phyloP scores from a whole-genome alignment of 805 yeast genomes.

The Isabelozyma heimii region DNA sequence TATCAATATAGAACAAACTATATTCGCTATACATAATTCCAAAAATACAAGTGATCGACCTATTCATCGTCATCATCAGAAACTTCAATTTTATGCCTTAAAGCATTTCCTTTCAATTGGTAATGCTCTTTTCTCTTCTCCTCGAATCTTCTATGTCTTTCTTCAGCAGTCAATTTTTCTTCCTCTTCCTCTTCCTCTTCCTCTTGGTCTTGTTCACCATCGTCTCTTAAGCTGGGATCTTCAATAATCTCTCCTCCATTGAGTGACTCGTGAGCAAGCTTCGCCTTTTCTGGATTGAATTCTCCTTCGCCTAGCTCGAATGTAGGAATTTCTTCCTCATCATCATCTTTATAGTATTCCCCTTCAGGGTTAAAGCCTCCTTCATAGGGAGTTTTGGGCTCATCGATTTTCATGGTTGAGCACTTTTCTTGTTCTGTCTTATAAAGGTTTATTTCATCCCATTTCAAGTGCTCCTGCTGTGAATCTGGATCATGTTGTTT shows the following conservation, averaged over 20 bases:
- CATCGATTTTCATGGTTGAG: conserved; percentile 82
- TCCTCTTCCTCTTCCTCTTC: conserved; percentile 33
- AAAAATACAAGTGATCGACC: neutral
- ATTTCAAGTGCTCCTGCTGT: conserved; percentile 50
- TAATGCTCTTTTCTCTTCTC: conserved; percentile 80
- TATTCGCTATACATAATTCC: too few species aligned
- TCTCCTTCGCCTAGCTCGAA: conserved; percentile 61
- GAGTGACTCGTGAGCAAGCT: conserved; percentile 21
- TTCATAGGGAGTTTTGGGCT: conserved; percentile 94
- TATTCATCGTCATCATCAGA: conserved; percentile 20
- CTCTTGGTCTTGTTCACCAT: conserved; percentile 22
- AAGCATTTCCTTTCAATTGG: conserved; percentile 52
- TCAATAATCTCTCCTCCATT: conserved; percentile 42
- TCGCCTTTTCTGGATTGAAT: conserved; percentile 28
- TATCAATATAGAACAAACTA: too few species aligned
- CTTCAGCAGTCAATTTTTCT: conserved; percentile 47
- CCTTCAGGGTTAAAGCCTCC: conserved; percentile 83
- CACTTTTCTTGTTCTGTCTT: conserved; percentile 70
- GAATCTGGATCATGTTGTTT: conserved; percentile 4
- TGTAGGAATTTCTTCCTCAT: conserved; percentile 54
- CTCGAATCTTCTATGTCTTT: conserved; percentile 67
- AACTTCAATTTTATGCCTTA: conserved; percentile 30
- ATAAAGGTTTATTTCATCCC: conserved; percentile 82
- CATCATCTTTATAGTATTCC: conserved; percentile 73
- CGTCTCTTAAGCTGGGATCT: conserved; percentile 9